Percentiles rank a stretch among this genome's conserved stretches.
These are phyloP conservation scores for Clarkia xantiana DNA, from an alignment of 345 rosid genomes.

Conservation along the genomic window DNA sequence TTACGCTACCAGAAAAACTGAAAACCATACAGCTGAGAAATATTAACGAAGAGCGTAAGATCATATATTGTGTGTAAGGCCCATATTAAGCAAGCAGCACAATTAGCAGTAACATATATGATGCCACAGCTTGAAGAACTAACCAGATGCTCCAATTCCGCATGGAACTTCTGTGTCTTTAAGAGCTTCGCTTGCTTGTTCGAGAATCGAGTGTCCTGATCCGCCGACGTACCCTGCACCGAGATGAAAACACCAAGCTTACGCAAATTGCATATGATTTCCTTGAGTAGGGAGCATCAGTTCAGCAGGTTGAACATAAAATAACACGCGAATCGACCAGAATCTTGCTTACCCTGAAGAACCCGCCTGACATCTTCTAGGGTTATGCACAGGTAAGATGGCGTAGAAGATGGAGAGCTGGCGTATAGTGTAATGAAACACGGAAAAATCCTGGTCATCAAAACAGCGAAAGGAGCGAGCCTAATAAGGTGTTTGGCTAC, in stretches of 20 bases:
- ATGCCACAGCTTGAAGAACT: conserved; percentile 8
- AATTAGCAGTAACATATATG: too few relatives aligned
- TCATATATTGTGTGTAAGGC: too few relatives aligned
- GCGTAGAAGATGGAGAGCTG: neutral
- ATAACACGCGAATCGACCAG: neutral
- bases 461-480: neutral
- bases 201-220: conserved; percentile 95
- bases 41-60: too few relatives aligned
- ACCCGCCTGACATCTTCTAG: conserved; percentile 63
- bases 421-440: neutral
- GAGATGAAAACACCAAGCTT: neutral
- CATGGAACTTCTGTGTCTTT: conserved; percentile 84
- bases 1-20: neutral
- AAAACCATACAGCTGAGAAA: neutral
- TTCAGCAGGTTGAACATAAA: neutral
- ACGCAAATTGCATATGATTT: neutral
- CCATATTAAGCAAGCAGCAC: too few relatives aligned
- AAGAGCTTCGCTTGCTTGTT: conserved; percentile 93
- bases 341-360: conserved; percentile 40
- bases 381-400: conserved; percentile 10
- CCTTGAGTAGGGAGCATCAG: neutral
- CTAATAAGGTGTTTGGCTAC: conserved; percentile 1
- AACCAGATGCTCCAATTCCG: conserved; percentile 81
- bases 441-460: neutral
- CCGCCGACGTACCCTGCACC: conserved; percentile 85